These are phyloP conservation scores for Buddleja alternifolia DNA, from an alignment of 257 asterid genomes.

Conservation along the genomic window DNA sequence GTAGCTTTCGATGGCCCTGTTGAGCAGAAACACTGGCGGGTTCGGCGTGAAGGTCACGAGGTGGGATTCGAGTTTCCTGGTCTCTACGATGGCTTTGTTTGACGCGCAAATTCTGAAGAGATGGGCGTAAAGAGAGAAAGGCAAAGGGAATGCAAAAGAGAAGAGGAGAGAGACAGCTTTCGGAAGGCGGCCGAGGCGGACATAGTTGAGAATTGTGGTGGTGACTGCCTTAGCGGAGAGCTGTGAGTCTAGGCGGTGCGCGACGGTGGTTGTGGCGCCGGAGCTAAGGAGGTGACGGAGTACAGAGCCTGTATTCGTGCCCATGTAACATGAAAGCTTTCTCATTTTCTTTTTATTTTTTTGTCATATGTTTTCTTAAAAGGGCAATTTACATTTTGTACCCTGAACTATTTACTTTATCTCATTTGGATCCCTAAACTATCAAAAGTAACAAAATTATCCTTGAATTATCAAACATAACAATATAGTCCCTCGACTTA, in stretches of 20 bases:
- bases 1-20: conserved; percentile 73
- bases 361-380: too few species aligned
- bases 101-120: conserved; percentile 68
- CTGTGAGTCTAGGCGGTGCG: conserved; percentile 25
- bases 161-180: conserved; percentile 71
- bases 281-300: conserved; percentile 33
- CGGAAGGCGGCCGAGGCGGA: conserved; percentile 56
- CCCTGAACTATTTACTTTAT: too few species aligned
- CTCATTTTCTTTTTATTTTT: too few species aligned
- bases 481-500: too few species aligned
- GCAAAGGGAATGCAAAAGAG: conserved; percentile 51
- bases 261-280: conserved; percentile 33
- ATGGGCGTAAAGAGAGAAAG: conserved; percentile 54
- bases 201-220: conserved; percentile 54
- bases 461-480: too few species aligned
- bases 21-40: conserved; percentile 78
- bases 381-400: too few species aligned
- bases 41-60: conserved; percentile 46
- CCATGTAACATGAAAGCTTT: conserved; percentile 23
- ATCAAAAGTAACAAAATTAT: too few species aligned
- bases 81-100: conserved; percentile 59
- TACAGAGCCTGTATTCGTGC: conserved; percentile 39
- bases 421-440: too few species aligned
- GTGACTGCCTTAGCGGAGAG: conserved; percentile 42
- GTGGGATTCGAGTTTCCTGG: conserved; percentile 74